A percentile compares a stretch with the other conserved stretches of the same genome.
Conservation (phyloP, 352 stramenopile genomes). For the Aphanomyces invadans region DNA sequence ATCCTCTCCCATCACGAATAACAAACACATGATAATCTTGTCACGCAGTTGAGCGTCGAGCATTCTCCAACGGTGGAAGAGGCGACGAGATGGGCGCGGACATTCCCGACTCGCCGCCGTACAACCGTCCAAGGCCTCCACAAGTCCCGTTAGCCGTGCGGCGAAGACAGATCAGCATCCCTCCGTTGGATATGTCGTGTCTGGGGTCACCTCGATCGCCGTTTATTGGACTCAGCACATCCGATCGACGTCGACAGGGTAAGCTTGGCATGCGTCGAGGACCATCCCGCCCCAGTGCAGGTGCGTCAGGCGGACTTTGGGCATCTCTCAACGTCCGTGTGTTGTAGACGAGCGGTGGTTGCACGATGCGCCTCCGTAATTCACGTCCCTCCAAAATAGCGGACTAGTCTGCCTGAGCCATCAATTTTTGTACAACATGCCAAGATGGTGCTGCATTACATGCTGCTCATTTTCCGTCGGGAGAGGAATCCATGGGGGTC, state of each 20-base stretch:
- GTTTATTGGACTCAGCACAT: background rate
- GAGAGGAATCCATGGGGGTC: constrained; percentile 3
- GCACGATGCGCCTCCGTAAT: background rate
- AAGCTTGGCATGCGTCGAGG: background rate
- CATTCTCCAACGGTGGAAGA: too few relatives aligned
- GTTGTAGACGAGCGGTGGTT: background rate
- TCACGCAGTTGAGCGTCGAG: too few relatives aligned
- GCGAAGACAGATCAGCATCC: background rate
- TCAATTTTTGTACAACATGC: background rate
- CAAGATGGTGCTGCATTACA: background rate
- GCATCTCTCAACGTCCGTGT: background rate
- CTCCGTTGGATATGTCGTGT: constrained; percentile 4
- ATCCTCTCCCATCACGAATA: too few relatives aligned
- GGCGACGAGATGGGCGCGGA: background rate
- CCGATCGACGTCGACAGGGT: background rate
- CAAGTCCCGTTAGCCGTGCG: background rate
- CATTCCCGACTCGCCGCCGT: background rate
- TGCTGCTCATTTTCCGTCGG: background rate
- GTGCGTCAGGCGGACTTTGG: background rate
- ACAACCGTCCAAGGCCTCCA: background rate
- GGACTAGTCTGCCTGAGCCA: background rate
- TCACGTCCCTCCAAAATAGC: background rate
- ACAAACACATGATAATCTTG: too few relatives aligned
- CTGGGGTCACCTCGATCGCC: background rate
- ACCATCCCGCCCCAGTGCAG: background rate